Evolutionary conservation across 2,329 filamentous ascomycete species (phyloP).

Genomic region (Aspergillus sergii): DNA sequence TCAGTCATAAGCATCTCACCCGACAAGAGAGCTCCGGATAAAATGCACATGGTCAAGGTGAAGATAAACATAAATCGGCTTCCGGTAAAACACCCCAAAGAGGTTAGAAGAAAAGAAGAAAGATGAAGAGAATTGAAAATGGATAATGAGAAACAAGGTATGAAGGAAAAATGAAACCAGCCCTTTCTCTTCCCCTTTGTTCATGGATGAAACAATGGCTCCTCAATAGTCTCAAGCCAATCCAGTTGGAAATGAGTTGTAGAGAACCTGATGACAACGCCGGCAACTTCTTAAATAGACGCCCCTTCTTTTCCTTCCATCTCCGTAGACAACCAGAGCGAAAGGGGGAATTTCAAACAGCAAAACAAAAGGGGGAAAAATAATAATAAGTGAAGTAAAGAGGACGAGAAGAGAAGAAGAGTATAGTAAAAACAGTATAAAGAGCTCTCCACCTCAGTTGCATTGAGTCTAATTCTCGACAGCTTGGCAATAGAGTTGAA

Average conservation of each 20-base stretch:
- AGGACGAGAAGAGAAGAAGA: slow-evolving; percentile 12
- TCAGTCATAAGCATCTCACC: slow-evolving; percentile 20
- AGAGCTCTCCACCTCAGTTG: not conserved
- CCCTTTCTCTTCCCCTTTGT: slow-evolving; percentile 6
- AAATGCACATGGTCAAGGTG: slow-evolving; percentile 3
- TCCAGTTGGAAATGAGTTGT: slow-evolving; percentile 30
- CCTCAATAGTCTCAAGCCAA: slow-evolving; percentile 32
- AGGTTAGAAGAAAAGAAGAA: not conserved
- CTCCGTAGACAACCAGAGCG: slow-evolving; percentile 7
- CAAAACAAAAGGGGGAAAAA: slow-evolving; percentile 13
- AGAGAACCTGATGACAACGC: slow-evolving; percentile 30
- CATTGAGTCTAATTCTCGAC: slow-evolving; percentile 39
- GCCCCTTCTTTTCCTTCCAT: slow-evolving; percentile 14
- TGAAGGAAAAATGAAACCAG: slow-evolving; percentile 8
- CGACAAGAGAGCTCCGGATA: not conserved
- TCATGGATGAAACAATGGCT: slow-evolving; percentile 18
- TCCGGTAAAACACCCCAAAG: not conserved
- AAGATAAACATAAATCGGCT: not conserved
- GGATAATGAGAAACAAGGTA: not conserved
- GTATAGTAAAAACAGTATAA: slow-evolving; percentile 10
- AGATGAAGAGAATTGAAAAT: slow-evolving; percentile 10
- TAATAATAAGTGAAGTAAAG: slow-evolving; percentile 14
- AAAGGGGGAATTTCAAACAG: not conserved
- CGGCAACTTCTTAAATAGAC: slow-evolving; percentile 9
- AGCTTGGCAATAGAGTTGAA: slow-evolving; percentile 79